These are phyloP conservation scores for Phoenix roebelenii DNA, from an alignment of 176 grass and related monocot species.

Conservation along the genomic window DNA sequence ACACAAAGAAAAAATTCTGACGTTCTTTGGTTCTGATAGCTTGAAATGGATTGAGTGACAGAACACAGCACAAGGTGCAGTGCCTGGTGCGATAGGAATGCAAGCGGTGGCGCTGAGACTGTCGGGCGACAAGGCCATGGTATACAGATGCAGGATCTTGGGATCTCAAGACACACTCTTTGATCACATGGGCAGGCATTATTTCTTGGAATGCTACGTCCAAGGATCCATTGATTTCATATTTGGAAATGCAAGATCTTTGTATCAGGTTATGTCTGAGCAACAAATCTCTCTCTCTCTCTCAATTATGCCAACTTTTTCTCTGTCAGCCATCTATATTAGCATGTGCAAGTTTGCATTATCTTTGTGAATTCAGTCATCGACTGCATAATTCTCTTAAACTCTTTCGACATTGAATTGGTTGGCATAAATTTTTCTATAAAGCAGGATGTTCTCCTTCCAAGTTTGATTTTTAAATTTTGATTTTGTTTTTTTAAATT, in stretches of 20 bases:
- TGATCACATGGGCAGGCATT: slow-evolving; percentile 82
- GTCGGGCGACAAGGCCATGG: slow-evolving; percentile 81
- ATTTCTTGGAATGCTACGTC: slow-evolving; percentile 65
- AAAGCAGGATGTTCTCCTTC: not conserved
- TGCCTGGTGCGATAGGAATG: slow-evolving; percentile 57
- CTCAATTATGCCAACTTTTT: too few relatives aligned
- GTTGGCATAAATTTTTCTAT: too few relatives aligned
- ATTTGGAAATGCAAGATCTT: slow-evolving; percentile 72
- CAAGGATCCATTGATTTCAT: slow-evolving; percentile 99
- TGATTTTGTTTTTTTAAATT: not conserved
- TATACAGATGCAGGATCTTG: slow-evolving; percentile 68
- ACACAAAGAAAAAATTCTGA: too few relatives aligned
- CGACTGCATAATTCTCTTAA: too few relatives aligned
- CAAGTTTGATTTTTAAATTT: not conserved
- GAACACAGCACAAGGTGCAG: slow-evolving; percentile 66
- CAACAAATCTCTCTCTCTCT: too few relatives aligned
- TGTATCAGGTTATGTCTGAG: slow-evolving; percentile 53
- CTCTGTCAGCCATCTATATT: too few relatives aligned
- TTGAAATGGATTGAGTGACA: slow-evolving; percentile 13
- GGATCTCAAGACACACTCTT: slow-evolving; percentile 94
- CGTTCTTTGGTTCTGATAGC: too few relatives aligned
- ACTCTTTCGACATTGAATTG: too few relatives aligned
- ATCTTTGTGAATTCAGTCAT: too few relatives aligned
- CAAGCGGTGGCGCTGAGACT: slow-evolving; percentile 91
- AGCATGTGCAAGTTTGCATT: too few relatives aligned